Conservation (phyloP, 257 asterid genomes). For the Ligustrum vulgare region DNA sequence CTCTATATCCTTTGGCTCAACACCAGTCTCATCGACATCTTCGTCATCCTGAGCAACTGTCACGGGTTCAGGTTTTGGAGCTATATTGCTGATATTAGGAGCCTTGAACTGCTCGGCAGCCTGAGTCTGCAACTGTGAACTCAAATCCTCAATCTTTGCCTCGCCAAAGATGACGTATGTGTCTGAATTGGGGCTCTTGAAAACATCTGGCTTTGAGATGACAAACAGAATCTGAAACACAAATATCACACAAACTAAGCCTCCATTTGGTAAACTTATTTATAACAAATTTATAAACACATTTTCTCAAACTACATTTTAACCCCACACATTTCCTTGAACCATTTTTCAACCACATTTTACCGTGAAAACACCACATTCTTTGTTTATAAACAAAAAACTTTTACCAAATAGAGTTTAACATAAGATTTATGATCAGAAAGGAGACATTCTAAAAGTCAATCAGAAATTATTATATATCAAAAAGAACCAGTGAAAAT, state of each 20-base stretch:
- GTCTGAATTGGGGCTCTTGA: slow-evolving; percentile 72
- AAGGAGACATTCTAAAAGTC: neutral
- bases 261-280: no score
- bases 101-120: slow-evolving; percentile 68
- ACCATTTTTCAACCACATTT: no score
- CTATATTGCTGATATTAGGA: slow-evolving; percentile 33
- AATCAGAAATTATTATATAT: neutral
- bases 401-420: no score
- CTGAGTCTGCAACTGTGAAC: slow-evolving; percentile 63
- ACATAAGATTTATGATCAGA: slow-evolving; percentile 11
- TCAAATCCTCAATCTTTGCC: slow-evolving; percentile 67
- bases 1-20: slow-evolving; percentile 63
- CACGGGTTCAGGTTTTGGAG: slow-evolving; percentile 41
- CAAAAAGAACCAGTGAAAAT: neutral
- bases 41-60: slow-evolving; percentile 52
- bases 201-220: slow-evolving; percentile 70
- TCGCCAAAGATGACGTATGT: slow-evolving; percentile 65
- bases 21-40: slow-evolving; percentile 64
- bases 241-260: neutral
- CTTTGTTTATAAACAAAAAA: no score
- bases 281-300: no score
- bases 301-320: no score
- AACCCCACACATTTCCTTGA: no score
- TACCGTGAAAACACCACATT: no score
- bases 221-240: slow-evolving; percentile 49